A percentile compares a stretch with the other conserved stretches of the same genome.
phyloP scores from a whole-genome alignment of 495 filamentous ascomycete species.

The Aspergillus asperescens region DNA sequence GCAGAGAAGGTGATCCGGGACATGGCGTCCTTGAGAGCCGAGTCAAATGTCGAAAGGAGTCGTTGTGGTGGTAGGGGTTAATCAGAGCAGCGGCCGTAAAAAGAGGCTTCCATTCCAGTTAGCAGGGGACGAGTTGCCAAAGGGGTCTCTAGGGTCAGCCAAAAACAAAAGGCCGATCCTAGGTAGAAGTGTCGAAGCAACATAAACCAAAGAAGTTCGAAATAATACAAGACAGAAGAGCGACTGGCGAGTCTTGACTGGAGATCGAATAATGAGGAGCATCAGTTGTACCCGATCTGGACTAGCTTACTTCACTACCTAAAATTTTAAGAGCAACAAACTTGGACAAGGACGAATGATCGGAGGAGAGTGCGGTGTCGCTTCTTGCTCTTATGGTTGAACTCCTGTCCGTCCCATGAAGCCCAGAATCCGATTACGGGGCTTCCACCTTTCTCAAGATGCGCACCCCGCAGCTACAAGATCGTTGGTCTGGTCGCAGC shows the following conservation, averaged over 20 bases:
- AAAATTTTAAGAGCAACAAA: conserved; percentile 6
- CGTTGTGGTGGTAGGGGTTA: conserved; percentile 4
- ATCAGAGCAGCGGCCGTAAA: not conserved
- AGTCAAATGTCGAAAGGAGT: not conserved
- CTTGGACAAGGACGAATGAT: not conserved
- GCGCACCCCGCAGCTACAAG: conserved; percentile 10
- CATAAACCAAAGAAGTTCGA: conserved; percentile 8
- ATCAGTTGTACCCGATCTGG: conserved; percentile 23
- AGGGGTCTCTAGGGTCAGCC: not conserved
- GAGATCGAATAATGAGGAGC: conserved; percentile 5
- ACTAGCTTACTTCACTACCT: conserved; percentile 15
- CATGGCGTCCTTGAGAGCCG: conserved; percentile 22
- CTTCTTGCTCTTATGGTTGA: too few relatives aligned
- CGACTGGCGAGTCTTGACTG: not conserved
- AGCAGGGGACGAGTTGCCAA: not conserved
- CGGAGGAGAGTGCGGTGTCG: too few relatives aligned
- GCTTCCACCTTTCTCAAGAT: conserved; percentile 13
- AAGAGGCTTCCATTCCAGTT: conserved; percentile 5
- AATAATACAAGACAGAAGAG: not conserved
- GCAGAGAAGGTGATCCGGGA: conserved; percentile 29
- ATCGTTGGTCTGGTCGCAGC: conserved; percentile 8
- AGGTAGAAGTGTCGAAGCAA: conserved; percentile 13
- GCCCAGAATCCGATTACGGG: conserved; percentile 11
- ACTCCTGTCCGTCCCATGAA: conserved; percentile 25
- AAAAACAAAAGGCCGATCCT: conserved; percentile 9